Evolutionary conservation across 352 stramenopile species (phyloP), one percentile per base, ranked within the genome.

Genomic region (Phytophthora gonapodyides): DNA sequence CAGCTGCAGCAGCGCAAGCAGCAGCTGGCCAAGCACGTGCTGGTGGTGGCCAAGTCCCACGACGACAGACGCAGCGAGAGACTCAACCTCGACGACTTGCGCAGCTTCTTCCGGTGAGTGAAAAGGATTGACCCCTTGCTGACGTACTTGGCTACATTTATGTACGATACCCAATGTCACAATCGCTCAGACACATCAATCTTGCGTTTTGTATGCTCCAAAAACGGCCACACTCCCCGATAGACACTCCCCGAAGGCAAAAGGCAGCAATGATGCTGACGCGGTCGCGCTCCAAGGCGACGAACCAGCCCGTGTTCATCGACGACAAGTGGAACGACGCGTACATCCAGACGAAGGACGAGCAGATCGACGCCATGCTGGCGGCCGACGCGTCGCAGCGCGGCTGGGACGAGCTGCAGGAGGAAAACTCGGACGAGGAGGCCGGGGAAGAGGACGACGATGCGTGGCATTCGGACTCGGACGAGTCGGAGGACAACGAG

Each of bases 1-100:
- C 76, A 87, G 61, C 71, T 97, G 30, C 92, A 98, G 64, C 61
- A 96, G 54, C 87, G 89, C 57, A 98, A 98, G 64, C 76, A 88
- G 27, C 76, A 77, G 31, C 76, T 98, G 38, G 90, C 84, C 2
- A 88, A 89, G 49, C 88, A 90, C 49, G 89, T 93, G 36, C 75
- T 98, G 5, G 81, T 91, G 17, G 73, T 67, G 0, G 65, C 73
- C n/a, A 73, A 73, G 40, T 13, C 60, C 2, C 44, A 74, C 10
- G 78, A 84, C 30, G 54, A 71, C 27, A 67, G 61, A 46, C 67
- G 65, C 24, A 74, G 60, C 19, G 78, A 89, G 40, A 69, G 76
- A 0, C 72, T 93, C 30, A 82, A 76, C 54, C 74, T 93, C 49
- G 77, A 89, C 38, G 83, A 93, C 43, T 67, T 93, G 50, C 75